Evolutionary conservation across 129 eudicot genomes (phyloP).

Genomic region (Lonicera japonica): DNA sequence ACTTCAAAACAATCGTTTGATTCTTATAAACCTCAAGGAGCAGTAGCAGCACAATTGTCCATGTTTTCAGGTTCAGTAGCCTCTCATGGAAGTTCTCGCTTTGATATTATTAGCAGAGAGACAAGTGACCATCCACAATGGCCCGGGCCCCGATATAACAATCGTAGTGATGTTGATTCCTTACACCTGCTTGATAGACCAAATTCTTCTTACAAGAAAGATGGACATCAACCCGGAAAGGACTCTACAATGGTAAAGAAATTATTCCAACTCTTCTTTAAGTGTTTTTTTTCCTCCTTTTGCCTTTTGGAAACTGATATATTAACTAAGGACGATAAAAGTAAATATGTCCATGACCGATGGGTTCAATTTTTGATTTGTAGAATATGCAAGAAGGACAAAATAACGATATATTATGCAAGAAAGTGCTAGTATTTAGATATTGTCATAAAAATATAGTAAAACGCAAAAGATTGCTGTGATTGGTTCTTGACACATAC

Average conservation of each 20-base stretch:
- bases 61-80: conserved; percentile 73
- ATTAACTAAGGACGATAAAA: background rate
- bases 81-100: conserved; percentile 57
- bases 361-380: background rate
- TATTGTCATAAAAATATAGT: too few species aligned
- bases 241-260: conserved; percentile 26
- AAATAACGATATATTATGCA: too few species aligned
- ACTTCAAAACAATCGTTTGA: conserved; percentile 6
- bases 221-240: conserved; percentile 39
- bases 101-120: conserved; percentile 53
- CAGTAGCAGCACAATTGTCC: conserved; percentile 43
- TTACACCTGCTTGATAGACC: conserved; percentile 44
- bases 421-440: too few species aligned
- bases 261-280: background rate
- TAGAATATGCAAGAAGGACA: too few species aligned
- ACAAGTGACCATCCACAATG: conserved; percentile 37
- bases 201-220: conserved; percentile 40
- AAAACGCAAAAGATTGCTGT: too few species aligned
- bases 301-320: background rate
- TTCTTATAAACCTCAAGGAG: conserved; percentile 38
- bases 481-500: too few species aligned
- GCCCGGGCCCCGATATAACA: conserved; percentile 48
- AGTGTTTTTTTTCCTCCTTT: background rate
- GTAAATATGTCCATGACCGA: background rate
- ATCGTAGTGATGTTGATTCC: conserved; percentile 43